Evolutionary conservation across 2,329 filamentous ascomycete species (phyloP), one percentile per base, ranked within the genome.

Genomic region (Triangularia setosa): DNA sequence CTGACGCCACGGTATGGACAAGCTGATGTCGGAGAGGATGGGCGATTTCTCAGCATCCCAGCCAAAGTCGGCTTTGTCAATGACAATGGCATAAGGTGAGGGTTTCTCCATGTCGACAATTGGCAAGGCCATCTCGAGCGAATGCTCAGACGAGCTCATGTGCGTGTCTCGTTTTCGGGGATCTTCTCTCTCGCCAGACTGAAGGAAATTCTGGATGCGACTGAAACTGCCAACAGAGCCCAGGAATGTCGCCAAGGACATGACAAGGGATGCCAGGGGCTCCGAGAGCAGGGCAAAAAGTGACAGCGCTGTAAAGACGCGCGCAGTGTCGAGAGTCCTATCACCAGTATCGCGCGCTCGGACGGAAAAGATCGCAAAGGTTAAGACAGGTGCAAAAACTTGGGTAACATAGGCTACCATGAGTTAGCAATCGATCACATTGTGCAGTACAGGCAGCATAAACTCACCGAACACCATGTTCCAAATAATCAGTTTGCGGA

Each of bases 241-340:
- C 6, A 73, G 70, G 5, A 77, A 72, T 25, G 74, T 71, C 53
- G 75, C 73, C 33, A 78, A 67, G 1, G 75, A 73, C 35, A 72
- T 69, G 4, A 78, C 72, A 0, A 78, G 64, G 12, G 70, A 72
- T 0, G 75, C 67, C 8, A 79, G 69, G 0, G 77, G 77, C 16
- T 72, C 71, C 0, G 74, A 73, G 0, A 75, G 72, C 1, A 79
- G 67, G 0, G 72, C 71, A 21, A 79, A 72, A 1, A 79, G 68
- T 6, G 77, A 77, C 2, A 79, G 63, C 0, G 76, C 73, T 0
- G 76, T 79, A 58, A 78, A 79, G 1, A 75, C 75, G 5, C 73
- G 69, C 5, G 75, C 72, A 0, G 76, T 73, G 11, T 71, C 73
- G 0, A 78, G 64, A 4, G 69, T 71, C 58, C 54, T 40, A 56